Base-by-base conservation (phyloP, 148 eudicot genomes). In the Rhododendron griersonianum region DNA sequence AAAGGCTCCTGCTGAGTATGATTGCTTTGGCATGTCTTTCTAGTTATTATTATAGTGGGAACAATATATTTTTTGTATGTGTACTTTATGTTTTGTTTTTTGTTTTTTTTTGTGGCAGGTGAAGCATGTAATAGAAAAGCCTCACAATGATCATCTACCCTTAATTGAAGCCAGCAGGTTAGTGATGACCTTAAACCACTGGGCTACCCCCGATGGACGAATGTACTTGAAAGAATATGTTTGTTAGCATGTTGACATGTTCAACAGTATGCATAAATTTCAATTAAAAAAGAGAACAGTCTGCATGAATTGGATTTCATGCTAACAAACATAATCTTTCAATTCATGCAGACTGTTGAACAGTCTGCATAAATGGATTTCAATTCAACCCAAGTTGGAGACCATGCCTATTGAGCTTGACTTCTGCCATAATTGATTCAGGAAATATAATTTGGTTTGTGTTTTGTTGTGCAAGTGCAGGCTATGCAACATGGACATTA, bases 131-230 rank as follows among this genome's bases (percentile, higher is more conserved):
- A 87, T 97, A 39, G 99, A 97, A 92, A 97, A 97, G 90, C 99
- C 99, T 84, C 86, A 95, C 82, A 94, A 97, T 85, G 99, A 97
- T 90, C 98, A 95, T 87, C 92, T 97, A 16, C 96, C 99, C 59
- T 87, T 97, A 87, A 78, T 97, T 86, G 99, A 97, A 91, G 99
- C 99, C 71, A 97, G 98, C 98, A 94, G 99, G 99, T 94, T 81
- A 14, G 87, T 85, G 2, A 88, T 11, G 79, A 75, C 69, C 71
- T 63, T 63, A 59, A 48, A 47, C 81, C 44, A 67, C 53, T 39
- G 28, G 67, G 7, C 61, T 74, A 19, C 15, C 41, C 23, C 69
- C 1, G 21, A 23, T 21, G 1, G 37, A 30, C 4, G 3, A 4
- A 3, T 71, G 76, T 30, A n/a, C 37, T 48, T 13, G 41, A 13